Evolutionary conservation across 2,329 filamentous ascomycete genomes (phyloP).

Genomic region (Whalleya microplaca): DNA sequence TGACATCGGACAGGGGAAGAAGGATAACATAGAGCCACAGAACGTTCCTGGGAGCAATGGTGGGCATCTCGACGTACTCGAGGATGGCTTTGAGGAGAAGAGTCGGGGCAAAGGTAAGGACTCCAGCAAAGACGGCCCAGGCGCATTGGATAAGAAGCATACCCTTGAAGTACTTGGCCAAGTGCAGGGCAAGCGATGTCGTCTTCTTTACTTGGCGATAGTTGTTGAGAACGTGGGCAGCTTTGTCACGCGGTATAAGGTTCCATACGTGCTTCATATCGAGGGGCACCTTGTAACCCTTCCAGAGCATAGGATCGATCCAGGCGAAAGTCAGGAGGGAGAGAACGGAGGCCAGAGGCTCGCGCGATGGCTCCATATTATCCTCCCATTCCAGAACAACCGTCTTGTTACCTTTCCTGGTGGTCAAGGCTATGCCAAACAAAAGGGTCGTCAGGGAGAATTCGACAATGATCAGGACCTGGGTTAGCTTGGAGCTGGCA

Average conservation of each 20-base stretch:
- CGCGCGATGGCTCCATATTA: slow-evolving; percentile 81
- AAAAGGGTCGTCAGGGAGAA: slow-evolving; percentile 78
- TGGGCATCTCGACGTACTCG: slow-evolving; percentile 88
- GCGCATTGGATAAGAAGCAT: slow-evolving; percentile 75
- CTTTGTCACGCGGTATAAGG: slow-evolving; percentile 84
- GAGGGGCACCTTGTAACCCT: slow-evolving; percentile 82
- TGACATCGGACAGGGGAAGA: slow-evolving; percentile 78
- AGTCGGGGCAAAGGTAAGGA: slow-evolving; percentile 91
- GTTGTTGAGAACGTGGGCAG: slow-evolving; percentile 74
- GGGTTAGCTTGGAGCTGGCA: slow-evolving; percentile 64
- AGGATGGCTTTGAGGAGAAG: slow-evolving; percentile 88
- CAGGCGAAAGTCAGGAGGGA: slow-evolving; percentile 88
- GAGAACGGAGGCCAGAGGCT: slow-evolving; percentile 85
- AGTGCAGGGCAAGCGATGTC: slow-evolving; percentile 74
- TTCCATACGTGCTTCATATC: slow-evolving; percentile 93
- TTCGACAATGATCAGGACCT: slow-evolving; percentile 70
- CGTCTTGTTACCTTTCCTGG: slow-evolving; percentile 88
- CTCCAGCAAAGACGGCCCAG: slow-evolving; percentile 78
- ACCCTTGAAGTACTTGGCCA: slow-evolving; percentile 82
- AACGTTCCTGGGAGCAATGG: slow-evolving; percentile 76
- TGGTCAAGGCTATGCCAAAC: slow-evolving; percentile 75
- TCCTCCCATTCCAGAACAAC: slow-evolving; percentile 89
- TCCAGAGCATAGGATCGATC: slow-evolving; percentile 88
- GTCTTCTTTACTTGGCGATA: slow-evolving; percentile 89
- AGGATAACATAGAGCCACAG: slow-evolving; percentile 96